A percentile compares a stretch with the other conserved stretches of the same genome.
Conservation (phyloP, 768 basidiomycete genomes). For the Russula sp. region DNA sequence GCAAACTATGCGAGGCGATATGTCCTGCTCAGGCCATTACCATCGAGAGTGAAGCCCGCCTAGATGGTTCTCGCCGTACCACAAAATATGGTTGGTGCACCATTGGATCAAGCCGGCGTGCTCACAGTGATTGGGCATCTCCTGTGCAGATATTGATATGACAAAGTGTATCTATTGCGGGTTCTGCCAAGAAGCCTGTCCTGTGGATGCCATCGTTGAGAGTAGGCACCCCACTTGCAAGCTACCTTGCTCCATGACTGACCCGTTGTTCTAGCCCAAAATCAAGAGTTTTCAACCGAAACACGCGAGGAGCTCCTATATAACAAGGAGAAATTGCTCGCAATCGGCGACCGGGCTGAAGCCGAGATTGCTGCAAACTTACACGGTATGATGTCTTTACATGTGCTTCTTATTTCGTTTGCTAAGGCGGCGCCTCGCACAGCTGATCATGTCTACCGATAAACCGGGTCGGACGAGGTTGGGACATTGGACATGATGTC, state of each 20-base stretch:
- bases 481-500: background rate
- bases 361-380: slow-evolving; percentile 97
- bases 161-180: slow-evolving; percentile 99
- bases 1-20: slow-evolving; percentile 98
- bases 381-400: slow-evolving; percentile 44
- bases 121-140: background rate
- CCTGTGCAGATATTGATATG: slow-evolving; percentile 87
- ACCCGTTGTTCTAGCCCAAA: slow-evolving; percentile 61
- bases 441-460: slow-evolving; percentile 90
- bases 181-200: slow-evolving; percentile 99
- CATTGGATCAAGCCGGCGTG: background rate
- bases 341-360: slow-evolving; percentile 94
- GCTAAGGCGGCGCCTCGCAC: slow-evolving; percentile 24
- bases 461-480: slow-evolving; percentile 26
- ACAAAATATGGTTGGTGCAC: slow-evolving; percentile 82
- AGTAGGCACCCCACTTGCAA: slow-evolving; percentile 48
- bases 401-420: slow-evolving; percentile 16
- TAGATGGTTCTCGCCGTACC: slow-evolving; percentile 93
- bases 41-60: slow-evolving; percentile 94
- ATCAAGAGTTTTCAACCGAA: slow-evolving; percentile 96
- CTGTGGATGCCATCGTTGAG: slow-evolving; percentile 98
- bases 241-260: background rate
- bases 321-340: slow-evolving; percentile 97
- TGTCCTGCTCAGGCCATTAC: slow-evolving; percentile 99
- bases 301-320: slow-evolving; percentile 97